Evolutionary conservation across 2,329 filamentous ascomycete species (phyloP).

Genomic region (Zalaria obscura): DNA sequence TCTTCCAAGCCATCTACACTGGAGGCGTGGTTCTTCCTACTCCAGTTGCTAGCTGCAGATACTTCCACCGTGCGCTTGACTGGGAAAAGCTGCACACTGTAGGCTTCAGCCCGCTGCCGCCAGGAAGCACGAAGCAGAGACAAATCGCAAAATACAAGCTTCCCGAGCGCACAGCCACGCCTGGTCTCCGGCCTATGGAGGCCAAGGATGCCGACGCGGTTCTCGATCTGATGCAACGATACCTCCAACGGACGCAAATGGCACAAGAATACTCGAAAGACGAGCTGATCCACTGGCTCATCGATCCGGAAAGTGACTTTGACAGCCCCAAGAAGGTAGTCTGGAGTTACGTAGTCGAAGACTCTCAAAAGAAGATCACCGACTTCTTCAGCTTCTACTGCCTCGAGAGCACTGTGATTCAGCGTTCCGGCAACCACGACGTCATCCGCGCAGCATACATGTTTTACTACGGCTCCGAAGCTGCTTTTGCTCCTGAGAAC

Average conservation of each 20-base stretch:
- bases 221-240: constrained; percentile 58
- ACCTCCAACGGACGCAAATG: constrained; percentile 69
- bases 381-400: constrained; percentile 97
- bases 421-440: constrained; percentile 63
- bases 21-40: constrained; percentile 82
- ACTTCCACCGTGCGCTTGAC: constrained; percentile 86
- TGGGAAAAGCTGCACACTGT: constrained; percentile 95
- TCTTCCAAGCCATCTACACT: constrained; percentile 94
- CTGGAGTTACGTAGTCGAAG: constrained; percentile 82
- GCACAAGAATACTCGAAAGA: constrained; percentile 66
- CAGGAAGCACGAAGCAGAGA: constrained; percentile 67
- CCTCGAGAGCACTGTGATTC: constrained; percentile 78
- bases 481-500: constrained; percentile 40
- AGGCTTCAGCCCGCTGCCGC: constrained; percentile 79
- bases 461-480: constrained; percentile 89
- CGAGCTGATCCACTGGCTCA: constrained; percentile 79
- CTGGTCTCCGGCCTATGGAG: constrained; percentile 69
- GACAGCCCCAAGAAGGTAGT: constrained; percentile 63
- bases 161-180: constrained; percentile 54
- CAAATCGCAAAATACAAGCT: constrained; percentile 80
- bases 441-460: constrained; percentile 83
- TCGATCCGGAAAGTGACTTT: constrained; percentile 46
- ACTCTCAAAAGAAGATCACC: constrained; percentile 61
- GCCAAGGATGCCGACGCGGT: constrained; percentile 65
- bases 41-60: constrained; percentile 83